Evolutionary conservation across 140 eudicot species (phyloP).

Genomic region (Stevia rebaudiana): DNA sequence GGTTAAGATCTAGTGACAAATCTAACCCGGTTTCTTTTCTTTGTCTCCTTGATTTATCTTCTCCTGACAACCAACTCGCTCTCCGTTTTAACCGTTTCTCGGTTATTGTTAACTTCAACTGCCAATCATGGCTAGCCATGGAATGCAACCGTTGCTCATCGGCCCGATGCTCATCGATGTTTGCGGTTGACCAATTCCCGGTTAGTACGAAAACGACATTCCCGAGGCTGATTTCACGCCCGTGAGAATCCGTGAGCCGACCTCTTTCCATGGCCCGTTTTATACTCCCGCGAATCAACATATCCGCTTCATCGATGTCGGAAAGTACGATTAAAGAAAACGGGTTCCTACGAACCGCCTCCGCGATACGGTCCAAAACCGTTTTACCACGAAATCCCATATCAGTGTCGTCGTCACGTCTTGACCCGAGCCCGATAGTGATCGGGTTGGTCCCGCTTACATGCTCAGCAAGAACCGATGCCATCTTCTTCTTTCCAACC

Average conservation of each 20-base stretch:
- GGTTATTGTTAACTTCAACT: constrained; percentile 45
- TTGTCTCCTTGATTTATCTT: constrained; percentile 40
- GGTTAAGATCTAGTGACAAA: constrained; percentile 72
- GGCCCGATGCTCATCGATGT: constrained; percentile 23
- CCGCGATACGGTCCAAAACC: constrained; percentile 69
- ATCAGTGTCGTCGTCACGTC: constrained; percentile 56
- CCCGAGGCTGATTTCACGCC: constrained; percentile 86
- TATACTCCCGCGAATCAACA: constrained; percentile 58
- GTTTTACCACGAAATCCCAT: constrained; percentile 72
- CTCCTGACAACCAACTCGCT: constrained; percentile 51
- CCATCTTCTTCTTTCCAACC: constrained; percentile 84
- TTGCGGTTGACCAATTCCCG: constrained; percentile 60
- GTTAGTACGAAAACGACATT: constrained; percentile 81
- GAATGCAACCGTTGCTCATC: constrained; percentile 60
- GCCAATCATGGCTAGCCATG: constrained; percentile 55
- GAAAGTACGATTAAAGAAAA: constrained; percentile 69
- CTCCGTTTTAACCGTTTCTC: constrained; percentile 57
- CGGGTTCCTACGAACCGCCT: constrained; percentile 75
- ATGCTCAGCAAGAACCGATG: constrained; percentile 69
- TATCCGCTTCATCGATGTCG: constrained; percentile 80
- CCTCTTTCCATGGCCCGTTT: constrained; percentile 88
- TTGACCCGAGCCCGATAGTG: constrained; percentile 53
- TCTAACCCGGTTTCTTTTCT: constrained; percentile 55
- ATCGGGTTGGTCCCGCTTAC: constrained; percentile 55
- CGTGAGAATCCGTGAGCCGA: constrained; percentile 73